These are phyloP conservation scores for Leccinum insolens DNA, from an alignment of 1,284 basidiomycete species.

Conservation along the genomic window DNA sequence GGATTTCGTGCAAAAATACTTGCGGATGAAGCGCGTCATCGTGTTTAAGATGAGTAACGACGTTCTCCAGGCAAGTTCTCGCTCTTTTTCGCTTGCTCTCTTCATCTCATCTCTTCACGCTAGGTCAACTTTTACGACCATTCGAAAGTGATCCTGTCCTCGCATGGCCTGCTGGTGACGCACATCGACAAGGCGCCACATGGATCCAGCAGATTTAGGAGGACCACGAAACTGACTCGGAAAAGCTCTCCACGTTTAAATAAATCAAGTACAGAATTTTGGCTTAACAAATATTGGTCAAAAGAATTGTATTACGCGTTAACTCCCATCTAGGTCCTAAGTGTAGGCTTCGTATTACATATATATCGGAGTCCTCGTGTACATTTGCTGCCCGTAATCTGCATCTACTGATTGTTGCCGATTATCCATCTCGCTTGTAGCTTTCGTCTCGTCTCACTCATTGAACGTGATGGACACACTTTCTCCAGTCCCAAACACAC, in stretches of 20 bases:
- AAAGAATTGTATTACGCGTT: slow-evolving; percentile 1
- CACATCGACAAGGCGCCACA: slow-evolving; percentile 67
- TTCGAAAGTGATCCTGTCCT: slow-evolving; percentile 89
- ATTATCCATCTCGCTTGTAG: not conserved
- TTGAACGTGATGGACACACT: not conserved
- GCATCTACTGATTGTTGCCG: not conserved
- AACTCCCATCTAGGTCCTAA: not conserved
- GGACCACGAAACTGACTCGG: too few species aligned
- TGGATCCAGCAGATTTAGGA: too few species aligned
- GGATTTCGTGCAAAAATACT: slow-evolving; percentile 95
- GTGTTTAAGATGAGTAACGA: slow-evolving; percentile 96
- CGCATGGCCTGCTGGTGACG: slow-evolving; percentile 77
- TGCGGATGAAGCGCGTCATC: slow-evolving; percentile 96
- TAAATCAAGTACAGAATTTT: slow-evolving; percentile 3
- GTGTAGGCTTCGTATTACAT: not conserved
- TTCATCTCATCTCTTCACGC: not conserved
- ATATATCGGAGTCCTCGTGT: not conserved
- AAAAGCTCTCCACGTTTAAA: not conserved
- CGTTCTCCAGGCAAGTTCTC: slow-evolving; percentile 72
- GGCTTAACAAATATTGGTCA: slow-evolving; percentile 6
- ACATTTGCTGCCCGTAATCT: not conserved
- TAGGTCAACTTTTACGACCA: slow-evolving; percentile 99
- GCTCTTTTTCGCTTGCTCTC: not conserved
- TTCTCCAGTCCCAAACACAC: not conserved
- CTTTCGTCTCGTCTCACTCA: not conserved